phyloP scores from a whole-genome alignment of 768 basidiomycete species.

The Leccinum uliginosum region DNA sequence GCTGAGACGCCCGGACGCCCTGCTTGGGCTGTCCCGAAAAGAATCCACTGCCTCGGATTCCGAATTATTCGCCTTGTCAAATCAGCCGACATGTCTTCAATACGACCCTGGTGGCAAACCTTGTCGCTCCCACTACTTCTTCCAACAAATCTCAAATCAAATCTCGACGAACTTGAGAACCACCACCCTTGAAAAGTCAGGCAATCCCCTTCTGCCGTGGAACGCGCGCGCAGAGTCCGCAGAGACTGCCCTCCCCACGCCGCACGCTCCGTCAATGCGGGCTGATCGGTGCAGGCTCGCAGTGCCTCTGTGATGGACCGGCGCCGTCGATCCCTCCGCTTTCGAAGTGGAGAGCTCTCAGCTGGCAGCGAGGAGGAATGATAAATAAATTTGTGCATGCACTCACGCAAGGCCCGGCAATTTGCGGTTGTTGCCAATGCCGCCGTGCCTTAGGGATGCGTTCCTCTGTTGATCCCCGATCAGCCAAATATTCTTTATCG shows the following conservation, averaged over 20 bases:
- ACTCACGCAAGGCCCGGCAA: slow-evolving; percentile 19
- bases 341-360: neutral
- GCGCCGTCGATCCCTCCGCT: neutral
- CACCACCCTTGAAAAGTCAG: slow-evolving; percentile 7
- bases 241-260: neutral
- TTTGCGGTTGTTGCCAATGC: slow-evolving; percentile 25
- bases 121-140: slow-evolving; percentile 21
- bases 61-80: slow-evolving; percentile 46
- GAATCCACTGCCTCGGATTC: slow-evolving; percentile 37
- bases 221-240: neutral
- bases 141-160: slow-evolving; percentile 29
- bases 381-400: slow-evolving; percentile 2
- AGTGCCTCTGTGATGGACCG: neutral
- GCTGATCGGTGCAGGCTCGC: neutral
- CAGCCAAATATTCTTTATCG: slow-evolving; percentile 38
- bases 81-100: slow-evolving; percentile 32
- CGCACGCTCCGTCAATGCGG: neutral
- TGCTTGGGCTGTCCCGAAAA: slow-evolving; percentile 20
- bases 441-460: slow-evolving; percentile 30
- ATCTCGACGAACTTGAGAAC: slow-evolving; percentile 28
- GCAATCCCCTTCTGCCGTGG: slow-evolving; percentile 19
- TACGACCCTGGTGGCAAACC: slow-evolving; percentile 35
- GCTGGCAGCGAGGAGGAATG: neutral
- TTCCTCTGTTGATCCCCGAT: slow-evolving; percentile 61
- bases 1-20: slow-evolving; percentile 23